A percentile compares a stretch with the other conserved stretches of the same genome.
Conservation (phyloP, 2,329 filamentous ascomycete genomes). For the Emmonsiellopsis sp. region DNA sequence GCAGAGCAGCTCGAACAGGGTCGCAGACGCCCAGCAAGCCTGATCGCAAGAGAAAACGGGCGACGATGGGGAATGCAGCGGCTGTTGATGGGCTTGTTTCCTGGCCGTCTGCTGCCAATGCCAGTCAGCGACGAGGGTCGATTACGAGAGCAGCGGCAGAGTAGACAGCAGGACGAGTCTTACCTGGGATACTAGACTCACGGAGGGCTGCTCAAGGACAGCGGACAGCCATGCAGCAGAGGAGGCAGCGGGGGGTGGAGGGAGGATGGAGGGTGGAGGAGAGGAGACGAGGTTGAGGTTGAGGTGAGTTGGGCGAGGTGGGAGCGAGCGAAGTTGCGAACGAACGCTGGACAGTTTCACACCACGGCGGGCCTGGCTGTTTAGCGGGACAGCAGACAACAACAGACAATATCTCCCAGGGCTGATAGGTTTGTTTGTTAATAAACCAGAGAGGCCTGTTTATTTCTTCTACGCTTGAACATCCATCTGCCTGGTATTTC, state of each 20-base stretch:
- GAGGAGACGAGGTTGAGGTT: not conserved
- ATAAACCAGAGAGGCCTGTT: no score
- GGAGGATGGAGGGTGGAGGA: not conserved
- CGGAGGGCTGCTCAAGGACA: not conserved
- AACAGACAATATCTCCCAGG: not conserved
- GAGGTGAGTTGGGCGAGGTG: not conserved
- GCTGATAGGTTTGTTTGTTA: no score
- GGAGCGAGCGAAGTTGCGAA: conserved; percentile 3
- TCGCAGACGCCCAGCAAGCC: conserved; percentile 6
- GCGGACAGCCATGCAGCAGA: not conserved
- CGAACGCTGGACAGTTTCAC: conserved; percentile 3
- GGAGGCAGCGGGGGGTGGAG: not conserved
- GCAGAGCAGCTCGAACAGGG: not conserved
- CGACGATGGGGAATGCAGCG: conserved; percentile 6
- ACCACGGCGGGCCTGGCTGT: conserved; percentile 1
- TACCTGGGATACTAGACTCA: not conserved
- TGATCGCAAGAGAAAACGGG: not conserved
- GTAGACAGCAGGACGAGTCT: not conserved
- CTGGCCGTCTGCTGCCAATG: conserved; percentile 3
- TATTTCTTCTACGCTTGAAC: no score
- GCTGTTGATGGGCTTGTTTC: conserved; percentile 4
- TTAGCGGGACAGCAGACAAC: not conserved
- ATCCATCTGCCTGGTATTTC: not conserved
- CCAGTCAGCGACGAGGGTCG: conserved; percentile 1
- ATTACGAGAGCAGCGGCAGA: not conserved